A percentile compares a stretch with the other conserved stretches of the same genome.
Evolutionary conservation across 139 green algal genomes (phyloP).

Genomic region (Chlorella sp.): DNA sequence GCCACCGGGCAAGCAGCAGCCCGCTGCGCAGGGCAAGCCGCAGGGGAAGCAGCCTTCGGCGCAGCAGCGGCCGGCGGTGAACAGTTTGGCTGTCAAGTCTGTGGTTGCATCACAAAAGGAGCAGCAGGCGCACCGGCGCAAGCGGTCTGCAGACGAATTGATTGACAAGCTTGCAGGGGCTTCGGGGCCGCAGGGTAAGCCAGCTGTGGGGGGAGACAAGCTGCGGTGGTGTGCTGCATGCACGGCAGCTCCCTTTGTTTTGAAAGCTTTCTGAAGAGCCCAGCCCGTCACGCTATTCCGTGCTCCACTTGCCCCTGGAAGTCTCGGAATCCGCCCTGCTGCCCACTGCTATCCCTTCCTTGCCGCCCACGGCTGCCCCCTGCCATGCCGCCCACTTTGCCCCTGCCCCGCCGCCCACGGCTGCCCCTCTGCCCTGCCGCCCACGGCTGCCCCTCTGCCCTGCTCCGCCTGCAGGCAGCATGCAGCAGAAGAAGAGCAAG

Average conservation of each 20-base stretch:
- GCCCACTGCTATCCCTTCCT: background rate
- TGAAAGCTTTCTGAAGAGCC: background rate
- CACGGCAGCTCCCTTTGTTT: background rate
- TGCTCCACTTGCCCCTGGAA: too few relatives aligned
- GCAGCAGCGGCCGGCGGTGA: background rate
- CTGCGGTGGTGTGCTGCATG: background rate
- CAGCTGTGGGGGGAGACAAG: background rate
- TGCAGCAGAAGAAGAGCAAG: constrained; percentile 22
- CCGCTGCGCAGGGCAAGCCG: background rate
- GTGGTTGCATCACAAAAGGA: background rate
- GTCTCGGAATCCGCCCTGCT: too few relatives aligned
- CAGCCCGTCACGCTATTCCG: too few relatives aligned
- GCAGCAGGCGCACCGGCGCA: constrained; percentile 37
- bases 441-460: background rate
- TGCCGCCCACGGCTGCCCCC: background rate
- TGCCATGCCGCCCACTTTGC: background rate
- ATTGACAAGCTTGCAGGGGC: constrained; percentile 27
- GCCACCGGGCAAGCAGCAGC: constrained; percentile 10
- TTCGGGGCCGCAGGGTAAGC: background rate
- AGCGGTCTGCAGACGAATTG: constrained; percentile 40
- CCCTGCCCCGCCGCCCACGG: too few relatives aligned
- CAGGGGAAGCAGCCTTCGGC: background rate
- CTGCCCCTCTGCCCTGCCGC: background rate
- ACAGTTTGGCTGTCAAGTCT: background rate
- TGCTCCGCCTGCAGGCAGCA: background rate